Evolutionary conservation across 2,329 filamentous ascomycete genomes (phyloP), one percentile per base, ranked within the genome.

Genomic region (Apiospora aurea): DNA sequence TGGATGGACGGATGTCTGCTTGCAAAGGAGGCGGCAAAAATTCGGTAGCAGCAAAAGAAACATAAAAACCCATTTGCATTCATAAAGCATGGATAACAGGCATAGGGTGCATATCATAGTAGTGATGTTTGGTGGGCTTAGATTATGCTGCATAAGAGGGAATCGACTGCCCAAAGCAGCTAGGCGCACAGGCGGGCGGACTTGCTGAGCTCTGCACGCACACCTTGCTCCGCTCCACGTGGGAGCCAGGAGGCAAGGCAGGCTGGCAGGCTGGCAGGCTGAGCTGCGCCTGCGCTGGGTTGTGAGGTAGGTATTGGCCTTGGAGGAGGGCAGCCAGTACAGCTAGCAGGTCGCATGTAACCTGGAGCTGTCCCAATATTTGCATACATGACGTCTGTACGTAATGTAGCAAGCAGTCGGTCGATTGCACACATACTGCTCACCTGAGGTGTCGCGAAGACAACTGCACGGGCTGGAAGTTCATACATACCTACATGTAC

Each of bases 21-120:
- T 64, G 57, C 34, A 38, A 64, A 41, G 57, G 57, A 41, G 57
- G 21, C 57, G 57, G 57, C 8, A 41, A 64, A 64, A 64, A 24
- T 2, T n/a, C 57, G 51, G 26, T 34, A 18, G 4, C 26, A 53
- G 51, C 10, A 26, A 53, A 53, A 24, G n/a, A 53, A 26, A 26
- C 49, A 53, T 53, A 16, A 53, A 53, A 10, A 4, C n/a, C 3
- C 26, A 53, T 7, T 13, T 53, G 2, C n/a, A 26, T 13, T 26
- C n/a, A 53, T 24, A 51, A 11, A 24, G 2, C 6, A n/a, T 49
- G 18, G 10, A 53, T 53, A 53, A 53, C n/a, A 4, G 29, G 8
- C 51, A 34, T 34, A 34, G 18, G 21, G 29, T 51, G 14, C 51
- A 34, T 57, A 57, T 11, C 21, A 4, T 8, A 18, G 41, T n/a